These are phyloP conservation scores for Mesembryanthemum crystallinum DNA, from an alignment of 148 eudicot species.

Conservation along the genomic window DNA sequence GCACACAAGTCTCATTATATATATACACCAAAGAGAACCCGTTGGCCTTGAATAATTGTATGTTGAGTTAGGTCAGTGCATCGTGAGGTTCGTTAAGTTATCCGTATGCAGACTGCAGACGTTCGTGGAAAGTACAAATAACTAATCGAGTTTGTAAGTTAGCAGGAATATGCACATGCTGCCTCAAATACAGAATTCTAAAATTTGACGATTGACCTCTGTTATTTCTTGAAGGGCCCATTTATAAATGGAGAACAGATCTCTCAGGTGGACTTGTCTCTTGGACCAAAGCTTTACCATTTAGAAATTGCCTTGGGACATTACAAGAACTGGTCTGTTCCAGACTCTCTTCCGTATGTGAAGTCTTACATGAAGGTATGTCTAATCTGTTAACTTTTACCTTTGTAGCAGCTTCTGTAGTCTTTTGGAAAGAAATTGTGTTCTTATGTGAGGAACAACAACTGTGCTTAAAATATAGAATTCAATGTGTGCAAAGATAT, in stretches of 20 bases:
- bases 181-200: background rate
- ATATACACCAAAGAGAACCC: too few species aligned
- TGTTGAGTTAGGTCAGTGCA: too few species aligned
- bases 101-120: background rate
- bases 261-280: constrained; percentile 82
- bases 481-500: background rate
- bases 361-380: constrained; percentile 87
- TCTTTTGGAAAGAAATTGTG: background rate
- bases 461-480: background rate
- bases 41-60: too few species aligned
- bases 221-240: constrained; percentile 64
- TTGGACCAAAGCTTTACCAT: constrained; percentile 94
- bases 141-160: background rate
- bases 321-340: constrained; percentile 84
- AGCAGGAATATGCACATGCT: background rate
- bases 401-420: background rate
- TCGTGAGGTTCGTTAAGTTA: background rate
- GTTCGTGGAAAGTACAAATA: background rate
- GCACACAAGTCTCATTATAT: too few species aligned
- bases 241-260: constrained; percentile 68
- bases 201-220: background rate
- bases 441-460: background rate
- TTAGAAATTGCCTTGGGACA: constrained; percentile 77
- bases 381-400: background rate
- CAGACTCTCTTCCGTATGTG: constrained; percentile 65